phyloP scores from a whole-genome alignment of 371 early-diverging fungal genomes.

The Batkoa obscura region DNA sequence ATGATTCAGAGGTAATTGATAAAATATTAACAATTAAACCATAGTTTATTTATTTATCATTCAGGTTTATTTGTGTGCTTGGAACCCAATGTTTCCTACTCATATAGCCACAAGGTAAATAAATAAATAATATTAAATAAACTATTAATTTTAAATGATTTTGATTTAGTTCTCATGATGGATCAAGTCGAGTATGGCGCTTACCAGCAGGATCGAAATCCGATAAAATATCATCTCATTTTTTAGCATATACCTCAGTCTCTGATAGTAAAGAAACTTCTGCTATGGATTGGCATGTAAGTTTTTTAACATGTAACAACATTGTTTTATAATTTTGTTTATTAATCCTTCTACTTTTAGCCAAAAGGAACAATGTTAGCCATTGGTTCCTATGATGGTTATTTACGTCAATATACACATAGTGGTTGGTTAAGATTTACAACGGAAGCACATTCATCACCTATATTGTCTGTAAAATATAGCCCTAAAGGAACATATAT shows the following conservation, averaged over 20 bases:
- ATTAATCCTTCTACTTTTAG: constrained; percentile 19
- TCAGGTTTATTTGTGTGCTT: constrained; percentile 55
- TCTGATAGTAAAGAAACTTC: constrained; percentile 48
- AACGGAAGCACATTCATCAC: constrained; percentile 55
- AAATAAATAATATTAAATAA: constrained; percentile 36
- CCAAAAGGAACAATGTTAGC: constrained; percentile 64
- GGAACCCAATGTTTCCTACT: constrained; percentile 51
- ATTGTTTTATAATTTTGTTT: no score
- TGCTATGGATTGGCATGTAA: constrained; percentile 83
- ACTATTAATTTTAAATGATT: constrained; percentile 5
- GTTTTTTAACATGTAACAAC: constrained; percentile 10
- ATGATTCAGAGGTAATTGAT: constrained; percentile 32
- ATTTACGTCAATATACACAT: constrained; percentile 62
- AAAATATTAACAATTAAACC: background rate
- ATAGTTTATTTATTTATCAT: no score
- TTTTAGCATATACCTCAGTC: constrained; percentile 14
- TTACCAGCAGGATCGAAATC: constrained; percentile 27
- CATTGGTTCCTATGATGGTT: constrained; percentile 83
- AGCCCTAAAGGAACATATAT: constrained; percentile 59
- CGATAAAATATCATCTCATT: constrained; percentile 35
- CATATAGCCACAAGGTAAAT: constrained; percentile 71
- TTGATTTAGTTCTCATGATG: constrained; percentile 56
- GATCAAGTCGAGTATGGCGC: constrained; percentile 70
- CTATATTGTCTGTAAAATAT: constrained; percentile 78
- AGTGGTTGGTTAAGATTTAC: constrained; percentile 42